Conservation (phyloP, 176 grass and related monocot species). For the Themeda triandra region DNA sequence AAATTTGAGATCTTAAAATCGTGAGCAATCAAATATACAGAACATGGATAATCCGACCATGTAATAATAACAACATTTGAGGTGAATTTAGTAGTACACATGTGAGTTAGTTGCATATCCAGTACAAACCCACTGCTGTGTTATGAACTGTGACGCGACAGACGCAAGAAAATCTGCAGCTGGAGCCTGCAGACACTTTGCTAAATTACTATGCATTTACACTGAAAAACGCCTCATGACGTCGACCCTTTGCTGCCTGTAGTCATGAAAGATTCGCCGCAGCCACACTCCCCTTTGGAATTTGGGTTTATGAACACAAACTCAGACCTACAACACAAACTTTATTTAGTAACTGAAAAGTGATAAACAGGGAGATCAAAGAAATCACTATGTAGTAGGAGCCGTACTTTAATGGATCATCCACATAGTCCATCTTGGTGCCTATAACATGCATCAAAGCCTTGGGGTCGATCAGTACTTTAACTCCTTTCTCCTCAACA, state of each 20-base stretch:
- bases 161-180: not conserved
- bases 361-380: not conserved
- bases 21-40: not conserved
- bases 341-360: not conserved
- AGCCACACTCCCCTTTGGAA: slow-evolving; percentile 76
- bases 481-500: slow-evolving; percentile 86
- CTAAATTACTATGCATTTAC: slow-evolving; percentile 23
- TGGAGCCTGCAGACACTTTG: not conserved
- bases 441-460: slow-evolving; percentile 94
- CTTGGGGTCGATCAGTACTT: slow-evolving; percentile 87
- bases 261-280: slow-evolving; percentile 94
- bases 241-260: slow-evolving; percentile 46
- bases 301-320: slow-evolving; percentile 92
- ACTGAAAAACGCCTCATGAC: not conserved
- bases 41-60: not conserved
- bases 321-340: slow-evolving; percentile 53
- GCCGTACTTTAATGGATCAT: slow-evolving; percentile 66
- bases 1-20: not conserved
- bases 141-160: not conserved
- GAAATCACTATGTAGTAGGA: not conserved
- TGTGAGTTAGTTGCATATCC: not conserved
- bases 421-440: slow-evolving; percentile 87
- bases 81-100: not conserved
- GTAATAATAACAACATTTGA: not conserved
- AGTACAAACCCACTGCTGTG: not conserved